Evolutionary conservation across 106 monocot genomes (phyloP), one percentile per base, ranked within the genome.

Genomic region (Allium fistulosum): DNA sequence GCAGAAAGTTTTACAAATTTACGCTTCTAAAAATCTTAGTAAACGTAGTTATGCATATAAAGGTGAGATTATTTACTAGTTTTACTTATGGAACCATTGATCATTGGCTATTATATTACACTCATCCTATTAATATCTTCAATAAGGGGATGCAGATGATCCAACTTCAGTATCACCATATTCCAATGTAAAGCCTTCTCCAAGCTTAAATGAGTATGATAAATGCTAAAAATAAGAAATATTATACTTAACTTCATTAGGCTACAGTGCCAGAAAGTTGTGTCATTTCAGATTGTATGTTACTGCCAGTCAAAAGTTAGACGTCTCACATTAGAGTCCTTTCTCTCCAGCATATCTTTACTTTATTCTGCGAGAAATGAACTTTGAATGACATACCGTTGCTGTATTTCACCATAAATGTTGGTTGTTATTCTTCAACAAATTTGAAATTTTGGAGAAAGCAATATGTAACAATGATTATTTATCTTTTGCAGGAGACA

Each of bases 11-110:
- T 77, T 96, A 78, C 95, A 96, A 71, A 48, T 96, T 57, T 88
- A 92, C 82, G 92, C 96, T 57, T 83, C 96, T 28, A 96, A 75
- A 74, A 67, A 81, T 76, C 83, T 96, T 16, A 46, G 69, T 12
- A 91, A 88, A 65, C 96, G 91, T 64, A 96, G 83, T 67, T 96
- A 96, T 82, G 96, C 88, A 55, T 68, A 78, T 55, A 96, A 92
- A 92, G 96, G 96, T 92, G 60, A 73, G 48, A 6, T 60, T 46
- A 45, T 59, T 55, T 68, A 16, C 28, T n/a, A 10, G 11, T 26
- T 69, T 46, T 61, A 46, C 53, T 49, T 6, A 9, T 48, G 57
- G 48, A 48, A 17, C n/a, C 10, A 59, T 60, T 69, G 58, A 69
- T 46, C 7, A 10, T 37, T 37, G 37, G 5, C 37, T 37, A 37